phyloP scores from a whole-genome alignment of 768 basidiomycete species.

The Pholiota microspora region DNA sequence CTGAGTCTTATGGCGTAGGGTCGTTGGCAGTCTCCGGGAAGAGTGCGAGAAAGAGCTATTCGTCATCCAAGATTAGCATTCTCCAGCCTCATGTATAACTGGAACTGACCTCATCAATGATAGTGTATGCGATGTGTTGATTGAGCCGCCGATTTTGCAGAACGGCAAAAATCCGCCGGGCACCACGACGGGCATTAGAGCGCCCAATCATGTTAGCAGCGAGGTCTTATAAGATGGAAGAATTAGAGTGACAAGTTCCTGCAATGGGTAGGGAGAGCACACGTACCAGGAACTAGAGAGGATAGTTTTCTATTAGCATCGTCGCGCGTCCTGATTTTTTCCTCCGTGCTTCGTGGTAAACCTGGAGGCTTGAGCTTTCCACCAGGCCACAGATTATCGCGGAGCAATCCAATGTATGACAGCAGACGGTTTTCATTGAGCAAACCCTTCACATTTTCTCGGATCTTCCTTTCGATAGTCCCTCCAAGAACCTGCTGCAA shows the following conservation, averaged over 20 bases:
- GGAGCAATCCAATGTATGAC: constrained; percentile 61
- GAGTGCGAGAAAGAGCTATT: constrained; percentile 28
- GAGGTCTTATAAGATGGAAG: constrained; percentile 55
- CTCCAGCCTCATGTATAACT: not conserved
- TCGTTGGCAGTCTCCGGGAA: constrained; percentile 26
- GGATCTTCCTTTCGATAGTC: constrained; percentile 95
- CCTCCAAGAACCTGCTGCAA: constrained; percentile 94
- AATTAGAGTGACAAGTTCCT: no score
- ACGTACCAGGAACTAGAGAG: constrained; percentile 82
- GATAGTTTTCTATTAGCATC: constrained; percentile 91
- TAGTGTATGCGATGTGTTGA: constrained; percentile 86
- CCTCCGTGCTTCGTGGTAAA: constrained; percentile 71
- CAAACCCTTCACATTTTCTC: constrained; percentile 67
- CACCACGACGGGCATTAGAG: constrained; percentile 90
- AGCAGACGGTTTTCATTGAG: constrained; percentile 72
- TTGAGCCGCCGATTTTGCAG: constrained; percentile 93
- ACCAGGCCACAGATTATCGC: constrained; percentile 82
- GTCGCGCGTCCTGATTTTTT: constrained; percentile 77
- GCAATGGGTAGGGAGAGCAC: not conserved
- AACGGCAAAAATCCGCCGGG: constrained; percentile 89
- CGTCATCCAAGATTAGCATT: not conserved
- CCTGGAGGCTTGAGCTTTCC: constrained; percentile 65
- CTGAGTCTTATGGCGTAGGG: constrained; percentile 3
- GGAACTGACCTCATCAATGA: constrained; percentile 79
- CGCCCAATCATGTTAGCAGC: constrained; percentile 99